These are phyloP conservation scores for Flaveria sonorensis DNA, from an alignment of 129 eudicot species.

Conservation along the genomic window DNA sequence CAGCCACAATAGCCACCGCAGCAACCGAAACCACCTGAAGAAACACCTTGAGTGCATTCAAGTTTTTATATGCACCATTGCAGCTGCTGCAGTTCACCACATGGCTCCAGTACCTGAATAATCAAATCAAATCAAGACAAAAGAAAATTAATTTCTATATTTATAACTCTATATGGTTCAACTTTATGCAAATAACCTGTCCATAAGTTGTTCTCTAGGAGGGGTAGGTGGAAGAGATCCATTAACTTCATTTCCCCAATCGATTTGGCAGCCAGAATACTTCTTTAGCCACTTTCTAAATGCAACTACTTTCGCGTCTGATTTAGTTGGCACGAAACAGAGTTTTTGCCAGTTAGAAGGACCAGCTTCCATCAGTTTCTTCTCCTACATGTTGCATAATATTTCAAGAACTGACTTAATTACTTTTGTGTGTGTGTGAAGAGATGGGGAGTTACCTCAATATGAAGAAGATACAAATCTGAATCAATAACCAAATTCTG, in stretches of 20 bases:
- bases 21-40: conserved; percentile 47
- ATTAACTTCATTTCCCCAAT: conserved; percentile 56
- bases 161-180: not conserved
- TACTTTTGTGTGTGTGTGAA: not conserved
- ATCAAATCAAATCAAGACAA: not conserved
- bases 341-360: conserved; percentile 69
- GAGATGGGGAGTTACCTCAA: conserved; percentile 51
- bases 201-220: conserved; percentile 69
- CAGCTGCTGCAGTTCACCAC: conserved; percentile 55
- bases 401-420: not conserved
- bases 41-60: conserved; percentile 32
- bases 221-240: conserved; percentile 70
- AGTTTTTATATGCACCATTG: conserved; percentile 46
- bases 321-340: conserved; percentile 77
- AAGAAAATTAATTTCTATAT: not conserved
- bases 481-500: conserved; percentile 82
- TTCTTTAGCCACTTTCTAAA: conserved; percentile 84
- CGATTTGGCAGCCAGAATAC: conserved; percentile 60
- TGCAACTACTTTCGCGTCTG: conserved; percentile 65
- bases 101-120: conserved; percentile 54
- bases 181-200: conserved; percentile 45
- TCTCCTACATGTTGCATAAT: conserved; percentile 49
- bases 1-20: conserved; percentile 44
- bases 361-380: conserved; percentile 59
- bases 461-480: conserved; percentile 81